phyloP scores from a whole-genome alignment of 1,284 basidiomycete species.

The Waitea zeae region DNA sequence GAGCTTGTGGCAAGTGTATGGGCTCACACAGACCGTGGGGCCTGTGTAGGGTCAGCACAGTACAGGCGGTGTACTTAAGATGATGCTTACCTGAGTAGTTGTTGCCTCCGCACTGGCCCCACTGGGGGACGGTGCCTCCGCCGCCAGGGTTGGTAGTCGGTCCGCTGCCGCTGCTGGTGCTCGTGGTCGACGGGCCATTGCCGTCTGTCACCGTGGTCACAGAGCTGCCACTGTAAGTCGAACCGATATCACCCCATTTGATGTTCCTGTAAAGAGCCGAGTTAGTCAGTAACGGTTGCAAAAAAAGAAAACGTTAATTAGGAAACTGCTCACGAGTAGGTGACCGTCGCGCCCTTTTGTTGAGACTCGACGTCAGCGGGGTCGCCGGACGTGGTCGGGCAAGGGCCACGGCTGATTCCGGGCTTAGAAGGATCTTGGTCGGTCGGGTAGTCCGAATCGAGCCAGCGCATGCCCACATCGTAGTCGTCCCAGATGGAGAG shows the following conservation, averaged over 20 bases:
- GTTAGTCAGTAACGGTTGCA: too few species aligned
- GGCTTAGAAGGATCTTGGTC: constrained; percentile 19
- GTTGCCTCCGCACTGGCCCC: constrained; percentile 3
- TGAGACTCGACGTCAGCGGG: constrained; percentile 27
- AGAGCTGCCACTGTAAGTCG: constrained; percentile 18
- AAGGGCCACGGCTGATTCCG: constrained; percentile 34
- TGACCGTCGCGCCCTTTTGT: constrained; percentile 22
- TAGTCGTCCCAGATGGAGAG: constrained; percentile 41
- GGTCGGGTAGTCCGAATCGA: constrained; percentile 36
- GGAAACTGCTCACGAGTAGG: constrained; percentile 42
- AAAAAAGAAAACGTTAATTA: too few species aligned
- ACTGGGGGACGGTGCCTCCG: constrained; percentile 3
- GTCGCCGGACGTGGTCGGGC: constrained; percentile 26
- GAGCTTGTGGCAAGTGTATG: constrained; percentile 5
- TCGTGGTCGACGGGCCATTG: neutral
- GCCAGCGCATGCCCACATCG: constrained; percentile 39
- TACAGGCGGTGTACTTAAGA: too few species aligned
- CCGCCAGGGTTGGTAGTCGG: neutral
- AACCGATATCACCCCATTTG: constrained; percentile 32
- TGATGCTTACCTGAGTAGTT: constrained; percentile 7
- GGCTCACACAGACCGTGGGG: constrained; percentile 5
- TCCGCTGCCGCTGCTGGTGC: neutral
- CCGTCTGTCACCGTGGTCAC: neutral
- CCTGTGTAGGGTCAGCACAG: constrained; percentile 6
- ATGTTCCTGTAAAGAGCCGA: constrained; percentile 27